phyloP scores from a whole-genome alignment of 352 stramenopile species.

The Pythium phragmitis region DNA sequence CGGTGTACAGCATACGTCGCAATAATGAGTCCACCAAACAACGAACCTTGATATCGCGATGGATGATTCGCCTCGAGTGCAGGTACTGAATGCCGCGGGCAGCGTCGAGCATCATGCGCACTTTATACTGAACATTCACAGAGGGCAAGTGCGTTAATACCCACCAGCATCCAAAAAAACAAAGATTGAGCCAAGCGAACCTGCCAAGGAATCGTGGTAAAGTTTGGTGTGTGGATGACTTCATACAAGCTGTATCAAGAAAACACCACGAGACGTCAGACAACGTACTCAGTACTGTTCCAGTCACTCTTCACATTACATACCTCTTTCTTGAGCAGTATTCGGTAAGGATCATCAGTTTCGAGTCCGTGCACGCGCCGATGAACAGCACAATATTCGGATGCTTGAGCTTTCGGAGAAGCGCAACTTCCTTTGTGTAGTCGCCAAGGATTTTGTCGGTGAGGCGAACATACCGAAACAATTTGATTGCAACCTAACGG shows the following conservation, averaged over 20 bases:
- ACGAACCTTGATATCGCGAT: conserved; percentile 87
- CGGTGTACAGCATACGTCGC: not conserved
- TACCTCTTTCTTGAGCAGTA: conserved; percentile 90
- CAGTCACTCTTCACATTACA: not conserved
- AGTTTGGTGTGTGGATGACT: conserved; percentile 89
- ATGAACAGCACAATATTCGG: conserved; percentile 92
- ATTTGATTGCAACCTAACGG: conserved; percentile 74
- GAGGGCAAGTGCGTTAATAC: not conserved
- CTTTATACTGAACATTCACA: conserved; percentile 65
- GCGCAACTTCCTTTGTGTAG: conserved; percentile 83
- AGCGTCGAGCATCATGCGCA: conserved; percentile 89
- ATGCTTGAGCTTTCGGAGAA: conserved; percentile 87
- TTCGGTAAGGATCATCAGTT: conserved; percentile 89
- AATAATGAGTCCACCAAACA: not conserved
- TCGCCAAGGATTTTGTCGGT: conserved; percentile 87
- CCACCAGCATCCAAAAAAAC: not conserved
- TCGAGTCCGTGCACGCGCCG: conserved; percentile 85
- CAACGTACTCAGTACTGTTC: not conserved
- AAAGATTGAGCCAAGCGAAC: conserved; percentile 30
- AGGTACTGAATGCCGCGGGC: conserved; percentile 88
- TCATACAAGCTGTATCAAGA: conserved; percentile 66
- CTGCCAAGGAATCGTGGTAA: conserved; percentile 89
- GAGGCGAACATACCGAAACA: conserved; percentile 84
- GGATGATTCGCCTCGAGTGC: conserved; percentile 86
- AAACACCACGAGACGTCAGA: not conserved